These are phyloP conservation scores for Ceratocystis diversiconidia DNA, from an alignment of 2,329 filamentous ascomycete species.

Conservation along the genomic window DNA sequence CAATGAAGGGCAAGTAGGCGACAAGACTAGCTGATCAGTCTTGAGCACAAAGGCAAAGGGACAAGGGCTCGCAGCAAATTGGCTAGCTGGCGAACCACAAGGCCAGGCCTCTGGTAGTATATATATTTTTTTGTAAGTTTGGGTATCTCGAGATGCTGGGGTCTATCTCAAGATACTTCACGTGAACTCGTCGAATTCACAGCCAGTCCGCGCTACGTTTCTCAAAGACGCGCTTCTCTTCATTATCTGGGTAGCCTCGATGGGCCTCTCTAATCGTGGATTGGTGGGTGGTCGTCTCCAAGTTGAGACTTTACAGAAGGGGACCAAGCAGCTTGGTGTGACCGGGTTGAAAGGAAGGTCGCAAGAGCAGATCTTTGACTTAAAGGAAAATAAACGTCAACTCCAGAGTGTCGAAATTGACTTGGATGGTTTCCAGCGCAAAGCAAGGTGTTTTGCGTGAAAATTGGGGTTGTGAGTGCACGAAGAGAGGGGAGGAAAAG, in stretches of 20 bases:
- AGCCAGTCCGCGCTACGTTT: conserved; percentile 19
- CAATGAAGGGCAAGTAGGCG: neutral
- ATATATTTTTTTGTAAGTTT: neutral
- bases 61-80: neutral
- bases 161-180: conserved; percentile 11
- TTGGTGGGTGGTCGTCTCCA: conserved; percentile 1
- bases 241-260: conserved; percentile 16
- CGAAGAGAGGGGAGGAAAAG: neutral
- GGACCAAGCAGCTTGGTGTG: neutral
- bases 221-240: conserved; percentile 19
- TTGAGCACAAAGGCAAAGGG: neutral
- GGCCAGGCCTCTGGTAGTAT: neutral
- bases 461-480: neutral
- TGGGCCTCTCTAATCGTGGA: conserved; percentile 2
- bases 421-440: neutral
- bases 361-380: neutral
- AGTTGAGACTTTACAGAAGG: conserved; percentile 1
- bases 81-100: neutral
- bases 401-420: neutral
- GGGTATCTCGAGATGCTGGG: conserved; percentile 5
- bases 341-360: neutral
- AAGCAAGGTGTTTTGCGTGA: conserved; percentile 4
- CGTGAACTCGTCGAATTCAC: conserved; percentile 19
- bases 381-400: neutral
- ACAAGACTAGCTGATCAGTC: conserved; percentile 6